phyloP scores from a whole-genome alignment of 495 filamentous ascomycete species.

The Jackrogersella multiformis region DNA sequence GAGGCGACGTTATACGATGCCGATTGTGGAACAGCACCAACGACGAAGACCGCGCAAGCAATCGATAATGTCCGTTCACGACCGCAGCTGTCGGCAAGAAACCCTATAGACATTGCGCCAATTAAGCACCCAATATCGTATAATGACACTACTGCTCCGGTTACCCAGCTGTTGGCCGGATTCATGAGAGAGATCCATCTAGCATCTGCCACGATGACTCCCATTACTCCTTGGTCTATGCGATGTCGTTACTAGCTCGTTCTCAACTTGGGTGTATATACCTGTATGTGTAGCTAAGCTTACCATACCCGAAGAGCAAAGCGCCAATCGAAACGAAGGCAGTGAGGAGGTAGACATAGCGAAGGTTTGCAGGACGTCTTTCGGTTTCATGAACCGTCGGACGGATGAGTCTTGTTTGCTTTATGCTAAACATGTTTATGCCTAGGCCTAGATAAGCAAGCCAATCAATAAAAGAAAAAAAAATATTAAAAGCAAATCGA shows the following conservation, averaged over 20 bases:
- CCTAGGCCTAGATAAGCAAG: background rate
- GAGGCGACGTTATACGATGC: constrained; percentile 57
- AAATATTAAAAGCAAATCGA: too few species aligned
- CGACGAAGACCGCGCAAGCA: constrained; percentile 57
- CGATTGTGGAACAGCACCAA: constrained; percentile 59
- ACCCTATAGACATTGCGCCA: constrained; percentile 60
- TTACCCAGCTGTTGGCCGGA: constrained; percentile 30
- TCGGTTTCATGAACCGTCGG: background rate
- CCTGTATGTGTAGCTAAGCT: background rate
- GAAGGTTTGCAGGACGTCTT: constrained; percentile 20
- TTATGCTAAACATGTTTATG: constrained; percentile 20
- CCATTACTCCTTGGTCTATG: constrained; percentile 29
- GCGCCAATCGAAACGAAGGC: constrained; percentile 32
- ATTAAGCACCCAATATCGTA: constrained; percentile 40
- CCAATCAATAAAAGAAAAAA: background rate
- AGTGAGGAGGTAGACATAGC: constrained; percentile 32
- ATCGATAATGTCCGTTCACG: constrained; percentile 60
- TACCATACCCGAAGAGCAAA: constrained; percentile 36
- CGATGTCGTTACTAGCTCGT: background rate
- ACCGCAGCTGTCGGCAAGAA: constrained; percentile 60
- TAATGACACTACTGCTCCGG: constrained; percentile 24
- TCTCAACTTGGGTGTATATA: background rate
- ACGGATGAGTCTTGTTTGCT: constrained; percentile 22
- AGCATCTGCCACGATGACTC: constrained; percentile 28
- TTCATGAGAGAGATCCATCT: constrained; percentile 21